Evolutionary conservation across 805 yeast genomes (phyloP).

Genomic region (Suhomyces sp.): DNA sequence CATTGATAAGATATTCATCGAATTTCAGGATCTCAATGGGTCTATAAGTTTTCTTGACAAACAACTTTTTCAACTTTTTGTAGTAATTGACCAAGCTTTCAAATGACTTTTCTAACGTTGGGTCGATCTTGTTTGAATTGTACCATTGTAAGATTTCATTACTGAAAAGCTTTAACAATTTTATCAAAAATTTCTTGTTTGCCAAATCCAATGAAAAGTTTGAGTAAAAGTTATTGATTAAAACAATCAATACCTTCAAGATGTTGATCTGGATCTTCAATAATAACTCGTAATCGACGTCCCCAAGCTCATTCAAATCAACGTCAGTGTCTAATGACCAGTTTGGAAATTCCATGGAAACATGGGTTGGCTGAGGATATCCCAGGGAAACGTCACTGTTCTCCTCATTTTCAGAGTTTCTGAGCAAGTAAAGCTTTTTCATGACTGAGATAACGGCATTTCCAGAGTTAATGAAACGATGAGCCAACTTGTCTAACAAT

Average conservation of each 20-base stretch:
- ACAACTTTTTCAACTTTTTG: slow-evolving; percentile 63
- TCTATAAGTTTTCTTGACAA: slow-evolving; percentile 66
- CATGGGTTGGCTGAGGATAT: slow-evolving; percentile 7
- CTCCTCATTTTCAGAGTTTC: slow-evolving; percentile 8
- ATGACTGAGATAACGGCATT: slow-evolving; percentile 44
- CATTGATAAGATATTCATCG: slow-evolving; percentile 36
- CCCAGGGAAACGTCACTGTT: slow-evolving; percentile 5
- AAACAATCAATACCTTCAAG: slow-evolving; percentile 66
- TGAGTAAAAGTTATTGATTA: slow-evolving; percentile 68
- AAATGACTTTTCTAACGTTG: slow-evolving; percentile 32
- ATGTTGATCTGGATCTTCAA: slow-evolving; percentile 80
- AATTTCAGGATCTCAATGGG: slow-evolving; percentile 47
- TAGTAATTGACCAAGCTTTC: slow-evolving; percentile 47
- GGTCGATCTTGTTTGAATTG: slow-evolving; percentile 39
- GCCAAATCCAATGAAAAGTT: slow-evolving; percentile 70
- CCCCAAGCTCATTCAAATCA: slow-evolving; percentile 40
- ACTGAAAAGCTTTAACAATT: slow-evolving; percentile 64
- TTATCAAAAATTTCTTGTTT: slow-evolving; percentile 58
- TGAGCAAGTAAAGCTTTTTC: slow-evolving; percentile 27
- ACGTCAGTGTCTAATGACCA: slow-evolving; percentile 49
- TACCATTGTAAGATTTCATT: slow-evolving; percentile 56
- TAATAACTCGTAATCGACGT: slow-evolving; percentile 62
- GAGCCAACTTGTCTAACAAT: slow-evolving; percentile 38
- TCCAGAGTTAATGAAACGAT: slow-evolving; percentile 41
- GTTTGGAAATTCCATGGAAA: slow-evolving; percentile 45